phyloP scores from a whole-genome alignment of 352 stramenopile genomes.

The Phytophthora rubi region DNA sequence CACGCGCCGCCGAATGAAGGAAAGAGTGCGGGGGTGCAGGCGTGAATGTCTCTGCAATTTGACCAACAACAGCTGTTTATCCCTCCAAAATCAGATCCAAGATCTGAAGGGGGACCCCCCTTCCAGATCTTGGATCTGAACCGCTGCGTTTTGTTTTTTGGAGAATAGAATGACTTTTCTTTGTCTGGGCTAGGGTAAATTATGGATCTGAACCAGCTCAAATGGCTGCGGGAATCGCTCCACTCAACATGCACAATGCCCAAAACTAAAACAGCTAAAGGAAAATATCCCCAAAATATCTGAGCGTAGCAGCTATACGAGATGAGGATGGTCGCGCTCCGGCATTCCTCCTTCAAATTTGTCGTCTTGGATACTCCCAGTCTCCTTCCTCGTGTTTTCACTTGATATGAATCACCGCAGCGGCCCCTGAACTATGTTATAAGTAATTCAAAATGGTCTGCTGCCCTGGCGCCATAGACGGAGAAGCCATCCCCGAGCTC shows the following conservation, averaged over 20 bases:
- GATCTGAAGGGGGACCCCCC: no score
- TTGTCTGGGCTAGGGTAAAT: no score
- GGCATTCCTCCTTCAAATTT: constrained; percentile 5
- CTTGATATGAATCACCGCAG: constrained; percentile 9
- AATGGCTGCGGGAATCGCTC: no score
- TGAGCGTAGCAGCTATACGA: constrained; percentile 9
- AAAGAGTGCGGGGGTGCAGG: no score
- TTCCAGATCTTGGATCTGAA: no score
- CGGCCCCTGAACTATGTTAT: constrained; percentile 44
- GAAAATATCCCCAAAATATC: constrained; percentile 29
- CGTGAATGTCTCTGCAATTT: no score
- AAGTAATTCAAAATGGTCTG: constrained; percentile 71
- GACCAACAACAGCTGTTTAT: no score
- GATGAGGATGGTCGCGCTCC: constrained; percentile 15
- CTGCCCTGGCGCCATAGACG: constrained; percentile 26
- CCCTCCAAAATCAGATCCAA: no score
- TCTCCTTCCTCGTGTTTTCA: constrained; percentile 4
- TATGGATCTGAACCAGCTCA: no score
- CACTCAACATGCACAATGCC: constrained; percentile 13
- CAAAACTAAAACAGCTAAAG: constrained; percentile 24
- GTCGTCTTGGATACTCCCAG: constrained; percentile 7
- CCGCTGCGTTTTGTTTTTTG: no score
- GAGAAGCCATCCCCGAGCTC: constrained; percentile 22
- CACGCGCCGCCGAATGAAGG: no score
- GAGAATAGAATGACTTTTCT: no score